phyloP scores from a whole-genome alignment of 2,329 filamentous ascomycete genomes.

The Aspergillus uvarum region DNA sequence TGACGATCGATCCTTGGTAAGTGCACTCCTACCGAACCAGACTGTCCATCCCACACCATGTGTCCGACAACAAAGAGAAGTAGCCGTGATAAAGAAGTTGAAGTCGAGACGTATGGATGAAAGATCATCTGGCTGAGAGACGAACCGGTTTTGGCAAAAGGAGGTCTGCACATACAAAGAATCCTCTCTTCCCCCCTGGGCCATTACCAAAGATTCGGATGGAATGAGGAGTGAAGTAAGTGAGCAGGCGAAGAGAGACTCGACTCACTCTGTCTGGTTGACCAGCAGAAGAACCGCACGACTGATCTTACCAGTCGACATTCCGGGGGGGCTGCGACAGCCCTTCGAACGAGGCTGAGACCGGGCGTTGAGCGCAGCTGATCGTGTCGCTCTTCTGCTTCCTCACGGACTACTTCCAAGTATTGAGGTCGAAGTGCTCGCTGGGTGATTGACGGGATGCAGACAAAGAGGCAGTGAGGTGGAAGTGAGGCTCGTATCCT shows the following conservation, averaged over 20 bases:
- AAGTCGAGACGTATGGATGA: not conserved
- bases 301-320: conserved; percentile 1
- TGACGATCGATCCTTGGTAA: not conserved
- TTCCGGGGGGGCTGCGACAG: not conserved
- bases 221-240: not conserved
- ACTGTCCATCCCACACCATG: not conserved
- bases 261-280: not conserved
- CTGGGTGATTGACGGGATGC: not conserved
- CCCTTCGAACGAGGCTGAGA: not conserved
- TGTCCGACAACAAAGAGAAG: not conserved
- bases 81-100: not conserved
- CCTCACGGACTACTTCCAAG: not conserved
- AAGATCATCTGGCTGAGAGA: not conserved
- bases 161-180: not conserved
- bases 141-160: not conserved
- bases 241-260: not conserved
- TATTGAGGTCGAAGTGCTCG: not conserved
- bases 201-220: not conserved
- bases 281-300: not conserved
- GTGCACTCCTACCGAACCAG: not conserved
- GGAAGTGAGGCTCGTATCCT: conserved; percentile 16
- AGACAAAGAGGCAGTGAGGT: conserved; percentile 16
- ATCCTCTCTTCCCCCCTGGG: not conserved
- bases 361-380: not conserved
- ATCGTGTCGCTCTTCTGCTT: not conserved